Evolutionary conservation across 1,284 basidiomycete genomes (phyloP), one percentile per base, ranked within the genome.

Genomic region (Trametes polyzona): DNA sequence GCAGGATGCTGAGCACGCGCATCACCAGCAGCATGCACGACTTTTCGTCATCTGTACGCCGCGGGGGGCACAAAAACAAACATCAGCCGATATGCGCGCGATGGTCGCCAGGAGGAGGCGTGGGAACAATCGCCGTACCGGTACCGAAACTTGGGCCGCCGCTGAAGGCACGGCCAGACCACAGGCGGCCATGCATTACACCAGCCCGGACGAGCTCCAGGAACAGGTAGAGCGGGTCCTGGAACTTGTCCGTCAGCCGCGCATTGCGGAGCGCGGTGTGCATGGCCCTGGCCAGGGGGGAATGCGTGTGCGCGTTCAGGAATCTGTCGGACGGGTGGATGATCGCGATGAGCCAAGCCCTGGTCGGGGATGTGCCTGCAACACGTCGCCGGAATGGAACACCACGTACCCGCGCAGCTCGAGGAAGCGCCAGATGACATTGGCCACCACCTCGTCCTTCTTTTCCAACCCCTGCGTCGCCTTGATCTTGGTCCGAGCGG

Each of bases 371-470:
- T 21, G 47, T 47, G 47, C 52, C 52, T 49, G 19, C 57, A 36
- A 42, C 37, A 40, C 39, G 30, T 48, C 29, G 35, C 47, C 52
- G 58, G 57, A 58, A 39, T 42, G 26, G 37, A 58, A 59, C 35
- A 47, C 50, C 51, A 68, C 76, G 36, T 50, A 95, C 90, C 95
- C 95, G 74, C 96, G 82, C 53, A 99, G 78, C 73, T 98, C 96
- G 55, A 99, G 83, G 83, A 99, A 97, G 43, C 96, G 86, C 96
- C 96, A 98, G 61, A 99, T 92, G 29, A 96, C 93, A 72, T 99
- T 99, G 8, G 96, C 96, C 1, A 99, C 96, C 0, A 97, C 83
- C 73, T 99, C 97, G 69, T 99, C 96, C 77, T 99, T 99, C 77
- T 97, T 98, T 62, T 98, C 96, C 32, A 99, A 62, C 36, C 75